Evolutionary conservation across 345 rosid species (phyloP).

Genomic region (Citrus trifoliata): DNA sequence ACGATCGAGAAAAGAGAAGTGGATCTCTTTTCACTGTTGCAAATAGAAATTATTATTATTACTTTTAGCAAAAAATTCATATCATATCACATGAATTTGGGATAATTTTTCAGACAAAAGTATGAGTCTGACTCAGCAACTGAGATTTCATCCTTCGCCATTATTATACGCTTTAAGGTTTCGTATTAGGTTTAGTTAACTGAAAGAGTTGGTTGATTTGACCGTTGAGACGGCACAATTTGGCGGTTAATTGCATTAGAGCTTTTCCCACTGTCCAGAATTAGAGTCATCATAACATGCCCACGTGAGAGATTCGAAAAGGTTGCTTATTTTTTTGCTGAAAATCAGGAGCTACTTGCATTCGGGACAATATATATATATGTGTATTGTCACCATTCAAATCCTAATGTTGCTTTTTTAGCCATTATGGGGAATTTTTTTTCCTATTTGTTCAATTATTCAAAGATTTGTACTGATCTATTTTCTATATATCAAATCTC

Average conservation of each 20-base stretch:
- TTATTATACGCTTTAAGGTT: slow-evolving; percentile 31
- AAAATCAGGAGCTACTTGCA: not conserved
- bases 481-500: not conserved
- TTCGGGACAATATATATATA: no score
- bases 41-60: slow-evolving; percentile 12
- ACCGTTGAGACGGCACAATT: slow-evolving; percentile 11
- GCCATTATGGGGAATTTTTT: not conserved
- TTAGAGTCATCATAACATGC: slow-evolving; percentile 1
- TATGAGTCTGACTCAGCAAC: slow-evolving; percentile 29
- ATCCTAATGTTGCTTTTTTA: not conserved
- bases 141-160: slow-evolving; percentile 27
- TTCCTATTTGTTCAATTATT: not conserved
- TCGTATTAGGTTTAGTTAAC: slow-evolving; percentile 50
- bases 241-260: not conserved
- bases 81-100: slow-evolving; percentile 10
- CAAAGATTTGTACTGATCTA: not conserved
- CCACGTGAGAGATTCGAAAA: not conserved
- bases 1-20: slow-evolving; percentile 8
- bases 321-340: not conserved
- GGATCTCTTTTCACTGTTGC: not conserved
- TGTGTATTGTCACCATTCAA: not conserved
- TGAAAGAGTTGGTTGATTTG: slow-evolving; percentile 53
- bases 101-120: not conserved
- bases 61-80: not conserved
- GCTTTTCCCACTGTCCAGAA: not conserved